Base-by-base conservation (phyloP, 305 asterid genomes). In the Solanum hybrid region DNA sequence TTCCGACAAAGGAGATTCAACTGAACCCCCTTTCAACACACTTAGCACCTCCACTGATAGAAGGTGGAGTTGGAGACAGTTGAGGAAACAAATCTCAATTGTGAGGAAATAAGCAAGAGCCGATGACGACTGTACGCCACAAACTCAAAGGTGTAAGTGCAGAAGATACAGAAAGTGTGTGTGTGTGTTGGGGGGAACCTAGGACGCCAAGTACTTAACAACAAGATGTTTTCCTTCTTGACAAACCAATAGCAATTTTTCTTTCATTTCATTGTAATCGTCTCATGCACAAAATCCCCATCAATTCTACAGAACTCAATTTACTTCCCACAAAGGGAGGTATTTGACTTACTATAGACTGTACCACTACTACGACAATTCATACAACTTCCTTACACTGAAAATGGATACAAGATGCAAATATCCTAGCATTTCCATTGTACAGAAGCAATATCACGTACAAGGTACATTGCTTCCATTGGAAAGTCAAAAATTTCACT, bases 331-430 rank as follows among this genome's bases (percentile, higher is more conserved):
- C 64, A 31, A 75, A 77, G 17, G 24, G 89, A 80, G 42, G 45
- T 11, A 22, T 76, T 76, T 8, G 71, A 75, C 87, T 71, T 26
- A 32, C 60, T 45, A 51, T 85, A 85, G 80, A 34, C 76, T 19
- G 79, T 75, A 78, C 69, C 82, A 45, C 89, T 14, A 85, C 66
- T 87, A 90, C 75, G 35, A 82, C 80, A 38, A 56, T 94, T 85
- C 91, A 92, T 94, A 92, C 88, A 79, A 37, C 79, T 88, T 90
- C 84, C 88, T 88, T 88, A 51, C 87, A 90, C 86, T 36, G 78
- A 89, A 42, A 90, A 90, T 87, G 42, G 89, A 90, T 78, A 24
- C 79, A 86, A 90, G 87, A 89, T 82, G 81, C 80, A 92, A 88
- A 27, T 66, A 66, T 90, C 82, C 88, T 85, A 88, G 88, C 89